Base-by-base conservation (phyloP, 176 grass and related monocot genomes). In the Poa annua region DNA sequence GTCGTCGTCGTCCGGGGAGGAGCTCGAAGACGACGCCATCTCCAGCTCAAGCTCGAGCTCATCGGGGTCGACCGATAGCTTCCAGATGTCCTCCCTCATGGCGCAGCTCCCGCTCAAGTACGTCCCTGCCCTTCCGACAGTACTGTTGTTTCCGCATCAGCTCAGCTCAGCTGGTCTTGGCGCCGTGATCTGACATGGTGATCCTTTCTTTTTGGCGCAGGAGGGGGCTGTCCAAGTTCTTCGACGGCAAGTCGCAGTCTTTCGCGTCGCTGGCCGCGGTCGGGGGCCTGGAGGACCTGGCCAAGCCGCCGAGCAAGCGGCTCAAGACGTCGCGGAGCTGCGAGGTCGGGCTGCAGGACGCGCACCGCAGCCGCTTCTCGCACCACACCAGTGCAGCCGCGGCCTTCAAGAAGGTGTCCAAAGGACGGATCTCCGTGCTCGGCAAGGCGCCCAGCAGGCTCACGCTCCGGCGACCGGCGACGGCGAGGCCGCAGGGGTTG, bases 211-310 rank as follows among this genome's bases (percentile, higher is more conserved):
- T 79, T 19, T 24, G 7, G 2, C 77, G 66, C 84, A 94, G 92
- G 92, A 94, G 86, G 65, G 84, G 92, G 14, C 70, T 94, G 38
- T 94, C 92, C 2, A 81, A 85, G 83, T 94, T 94, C 86, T 94
- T 94, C 76, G 71, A 94, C 87, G 92, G 92, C 71, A 94, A 91
- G 85, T 94, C 92, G 42, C 92, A 94, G 72, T 94, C 92, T 6
- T 94, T 94, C 71, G 73, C 80, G 60, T 94, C 92, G 87, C 89
- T 91, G 11, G 84, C 86, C 38, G 85, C 81, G 10, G 92, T 83
- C 6, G 85, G 36, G 47, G 71, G 64, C 57, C 75, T 91, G 11
- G 89, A 86, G 83, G 92, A 91, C 85, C 85, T 91, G 80, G 71
- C 87, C 45, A 94, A 91, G 84, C 89, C 86, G 38, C 64, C 24